phyloP scores from a whole-genome alignment of 2,329 filamentous ascomycete species.

The Parastagonospora nodorum region DNA sequence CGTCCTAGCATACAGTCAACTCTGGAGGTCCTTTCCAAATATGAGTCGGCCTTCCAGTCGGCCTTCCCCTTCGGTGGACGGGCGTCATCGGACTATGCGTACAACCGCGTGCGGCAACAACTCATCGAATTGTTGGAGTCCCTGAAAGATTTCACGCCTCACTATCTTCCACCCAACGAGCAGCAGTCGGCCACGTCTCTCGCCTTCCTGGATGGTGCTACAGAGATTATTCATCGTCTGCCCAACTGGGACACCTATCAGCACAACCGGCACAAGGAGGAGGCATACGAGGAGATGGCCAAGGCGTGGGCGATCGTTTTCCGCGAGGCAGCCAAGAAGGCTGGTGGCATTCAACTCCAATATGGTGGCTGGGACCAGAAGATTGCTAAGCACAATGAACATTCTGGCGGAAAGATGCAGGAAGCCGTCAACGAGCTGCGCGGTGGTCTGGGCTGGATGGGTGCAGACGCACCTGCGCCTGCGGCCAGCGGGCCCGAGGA shows the following conservation, averaged over 20 bases:
- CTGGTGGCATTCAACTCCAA: conserved; percentile 86
- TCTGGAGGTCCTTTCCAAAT: conserved; percentile 78
- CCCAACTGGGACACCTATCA: conserved; percentile 89
- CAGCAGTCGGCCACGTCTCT: conserved; percentile 81
- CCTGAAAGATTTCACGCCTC: conserved; percentile 89
- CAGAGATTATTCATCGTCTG: conserved; percentile 84
- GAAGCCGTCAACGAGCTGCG: conserved; percentile 79
- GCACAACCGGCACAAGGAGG: conserved; percentile 91
- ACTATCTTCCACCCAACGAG: conserved; percentile 93
- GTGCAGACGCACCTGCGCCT: conserved; percentile 43
- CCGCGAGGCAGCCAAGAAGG: conserved; percentile 86
- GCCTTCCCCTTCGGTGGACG: conserved; percentile 87
- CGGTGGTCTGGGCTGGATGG: conserved; percentile 79
- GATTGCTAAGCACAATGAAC: conserved; percentile 83
- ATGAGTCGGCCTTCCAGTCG: conserved; percentile 76
- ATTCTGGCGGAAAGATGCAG: conserved; percentile 79
- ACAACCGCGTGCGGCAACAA: conserved; percentile 86
- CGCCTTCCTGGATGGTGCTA: conserved; percentile 86
- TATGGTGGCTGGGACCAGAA: conserved; percentile 92
- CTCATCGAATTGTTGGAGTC: conserved; percentile 83
- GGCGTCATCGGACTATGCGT: conserved; percentile 87
- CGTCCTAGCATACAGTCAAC: conserved; percentile 84
- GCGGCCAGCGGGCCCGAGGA: conserved; percentile 29
- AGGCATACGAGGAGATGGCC: conserved; percentile 93
- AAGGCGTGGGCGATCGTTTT: conserved; percentile 93